A percentile compares a stretch with the other conserved stretches of the same genome.
Conservation (phyloP, 2,329 filamentous ascomycete species). For the Pestalotiopsis sp. region DNA sequence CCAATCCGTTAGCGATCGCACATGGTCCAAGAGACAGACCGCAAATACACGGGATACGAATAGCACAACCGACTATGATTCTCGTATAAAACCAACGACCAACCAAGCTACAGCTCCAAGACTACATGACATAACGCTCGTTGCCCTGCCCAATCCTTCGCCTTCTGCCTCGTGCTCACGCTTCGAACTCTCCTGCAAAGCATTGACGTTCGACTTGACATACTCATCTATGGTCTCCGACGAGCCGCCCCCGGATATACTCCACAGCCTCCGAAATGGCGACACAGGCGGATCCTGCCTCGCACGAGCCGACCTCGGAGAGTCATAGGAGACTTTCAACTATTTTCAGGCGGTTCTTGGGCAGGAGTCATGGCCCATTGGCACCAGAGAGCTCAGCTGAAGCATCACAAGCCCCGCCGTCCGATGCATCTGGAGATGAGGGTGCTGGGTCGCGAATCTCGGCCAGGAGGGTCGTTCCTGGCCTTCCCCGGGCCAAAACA, state of each 20-base stretch:
- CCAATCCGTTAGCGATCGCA: not conserved
- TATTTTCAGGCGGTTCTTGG: slow-evolving; percentile 19
- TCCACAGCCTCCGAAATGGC: slow-evolving; percentile 28
- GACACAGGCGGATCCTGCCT: slow-evolving; percentile 22
- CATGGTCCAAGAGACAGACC: not conserved
- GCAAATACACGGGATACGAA: not conserved
- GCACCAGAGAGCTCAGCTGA: slow-evolving; percentile 20
- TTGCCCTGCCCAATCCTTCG: slow-evolving; percentile 14
- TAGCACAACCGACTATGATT: not conserved
- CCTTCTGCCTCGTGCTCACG: slow-evolving; percentile 5
- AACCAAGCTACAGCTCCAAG: slow-evolving; percentile 2
- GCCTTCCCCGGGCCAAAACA: slow-evolving; percentile 74
- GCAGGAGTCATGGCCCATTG: slow-evolving; percentile 22
- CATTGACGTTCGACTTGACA: slow-evolving; percentile 19
- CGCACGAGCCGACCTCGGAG: slow-evolving; percentile 25
- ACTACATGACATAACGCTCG: slow-evolving; percentile 13
- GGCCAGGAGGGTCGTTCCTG: slow-evolving; percentile 68
- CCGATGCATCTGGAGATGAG: slow-evolving; percentile 24
- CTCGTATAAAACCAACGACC: slow-evolving; percentile 9
- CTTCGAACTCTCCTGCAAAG: slow-evolving; percentile 22
- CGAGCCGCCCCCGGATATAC: slow-evolving; percentile 20
- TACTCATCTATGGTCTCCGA: slow-evolving; percentile 21
- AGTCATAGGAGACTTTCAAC: slow-evolving; percentile 25
- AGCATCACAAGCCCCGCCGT: slow-evolving; percentile 23
- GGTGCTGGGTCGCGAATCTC: slow-evolving; percentile 45